Percentiles rank a stretch among this genome's conserved stretches.
phyloP scores from a whole-genome alignment of 495 filamentous ascomycete genomes.

The Sordaria brevicollis region DNA sequence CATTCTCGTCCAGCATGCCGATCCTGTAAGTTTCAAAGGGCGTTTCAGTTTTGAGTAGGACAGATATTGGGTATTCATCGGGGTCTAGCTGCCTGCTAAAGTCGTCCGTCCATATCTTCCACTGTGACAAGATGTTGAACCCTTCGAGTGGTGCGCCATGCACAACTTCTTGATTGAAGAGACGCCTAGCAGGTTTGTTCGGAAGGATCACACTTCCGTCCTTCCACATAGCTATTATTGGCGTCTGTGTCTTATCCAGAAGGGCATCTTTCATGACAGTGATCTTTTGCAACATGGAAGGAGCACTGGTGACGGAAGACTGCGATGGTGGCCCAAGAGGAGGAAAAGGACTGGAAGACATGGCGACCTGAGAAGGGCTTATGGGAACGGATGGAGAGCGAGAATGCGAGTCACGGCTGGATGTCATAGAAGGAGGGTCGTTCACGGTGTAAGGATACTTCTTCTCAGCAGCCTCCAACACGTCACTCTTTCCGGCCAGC shows the following conservation, averaged over 20 bases:
- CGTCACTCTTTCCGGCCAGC: conserved; percentile 20
- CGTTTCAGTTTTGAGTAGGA: conserved; percentile 44
- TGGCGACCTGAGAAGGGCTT: conserved; percentile 28
- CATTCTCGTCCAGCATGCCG: conserved; percentile 45
- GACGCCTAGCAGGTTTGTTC: conserved; percentile 48
- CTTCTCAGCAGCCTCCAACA: conserved; percentile 25
- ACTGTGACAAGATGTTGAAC: conserved; percentile 42
- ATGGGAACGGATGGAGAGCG: conserved; percentile 23
- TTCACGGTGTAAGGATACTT: conserved; percentile 21
- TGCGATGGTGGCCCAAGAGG: conserved; percentile 48
- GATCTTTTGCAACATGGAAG: conserved; percentile 53
- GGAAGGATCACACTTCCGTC: conserved; percentile 55
- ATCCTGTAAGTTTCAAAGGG: conserved; percentile 43
- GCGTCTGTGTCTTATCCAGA: conserved; percentile 54
- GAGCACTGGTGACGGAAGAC: conserved; percentile 35
- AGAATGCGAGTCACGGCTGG: conserved; percentile 22
- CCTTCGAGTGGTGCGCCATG: conserved; percentile 32
- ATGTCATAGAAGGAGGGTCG: conserved; percentile 34
- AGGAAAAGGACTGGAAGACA: conserved; percentile 43
- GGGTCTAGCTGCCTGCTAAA: conserved; percentile 45
- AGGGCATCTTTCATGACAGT: conserved; percentile 60
- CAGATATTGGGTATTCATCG: conserved; percentile 51
- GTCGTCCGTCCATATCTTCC: conserved; percentile 48
- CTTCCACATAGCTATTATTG: conserved; percentile 62
- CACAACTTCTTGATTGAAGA: conserved; percentile 36